A percentile compares a stretch with the other conserved stretches of the same genome.
phyloP scores from a whole-genome alignment of 2,329 filamentous ascomycete species.

The Colletotrichum brevisporum region DNA sequence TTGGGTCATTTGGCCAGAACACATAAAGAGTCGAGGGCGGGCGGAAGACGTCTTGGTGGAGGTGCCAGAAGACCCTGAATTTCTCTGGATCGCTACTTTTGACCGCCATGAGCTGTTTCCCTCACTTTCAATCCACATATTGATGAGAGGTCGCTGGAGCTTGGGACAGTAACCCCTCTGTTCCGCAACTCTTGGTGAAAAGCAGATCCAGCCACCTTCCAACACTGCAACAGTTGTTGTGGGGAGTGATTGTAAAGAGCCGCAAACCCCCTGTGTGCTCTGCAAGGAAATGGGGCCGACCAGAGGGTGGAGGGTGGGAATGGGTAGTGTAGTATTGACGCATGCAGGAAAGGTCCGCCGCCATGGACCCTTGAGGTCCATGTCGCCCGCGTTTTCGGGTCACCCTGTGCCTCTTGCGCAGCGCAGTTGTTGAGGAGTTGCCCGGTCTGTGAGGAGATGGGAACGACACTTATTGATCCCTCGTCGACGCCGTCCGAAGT shows the following conservation, averaged over 20 bases:
- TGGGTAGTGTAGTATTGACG: constrained; percentile 13
- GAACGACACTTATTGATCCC: constrained; percentile 4
- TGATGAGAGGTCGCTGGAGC: neutral
- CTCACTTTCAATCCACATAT: neutral
- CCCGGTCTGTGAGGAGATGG: too few relatives aligned
- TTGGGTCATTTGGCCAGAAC: constrained; percentile 1
- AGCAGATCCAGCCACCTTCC: constrained; percentile 11
- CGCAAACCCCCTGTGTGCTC: constrained; percentile 10
- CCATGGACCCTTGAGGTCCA: constrained; percentile 30
- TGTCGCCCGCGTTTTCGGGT: constrained; percentile 25
- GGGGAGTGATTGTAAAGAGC: constrained; percentile 5
- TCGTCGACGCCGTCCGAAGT: constrained; percentile 17
- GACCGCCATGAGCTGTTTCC: neutral
- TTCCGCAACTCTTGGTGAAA: neutral
- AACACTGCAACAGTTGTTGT: constrained; percentile 11
- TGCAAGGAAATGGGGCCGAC: constrained; percentile 15
- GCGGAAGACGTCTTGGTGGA: constrained; percentile 22
- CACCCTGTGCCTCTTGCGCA: neutral
- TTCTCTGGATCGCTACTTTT: constrained; percentile 10
- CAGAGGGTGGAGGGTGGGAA: constrained; percentile 12
- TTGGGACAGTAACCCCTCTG: neutral
- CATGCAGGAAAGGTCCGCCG: constrained; percentile 30
- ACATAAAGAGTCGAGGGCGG: neutral
- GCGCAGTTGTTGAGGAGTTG: too few relatives aligned
- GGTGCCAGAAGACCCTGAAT: constrained; percentile 6